Evolutionary conservation across 2,329 filamentous ascomycete species (phyloP), one percentile per base, ranked within the genome.

Genomic region (Tolypocladium endophyticum): DNA sequence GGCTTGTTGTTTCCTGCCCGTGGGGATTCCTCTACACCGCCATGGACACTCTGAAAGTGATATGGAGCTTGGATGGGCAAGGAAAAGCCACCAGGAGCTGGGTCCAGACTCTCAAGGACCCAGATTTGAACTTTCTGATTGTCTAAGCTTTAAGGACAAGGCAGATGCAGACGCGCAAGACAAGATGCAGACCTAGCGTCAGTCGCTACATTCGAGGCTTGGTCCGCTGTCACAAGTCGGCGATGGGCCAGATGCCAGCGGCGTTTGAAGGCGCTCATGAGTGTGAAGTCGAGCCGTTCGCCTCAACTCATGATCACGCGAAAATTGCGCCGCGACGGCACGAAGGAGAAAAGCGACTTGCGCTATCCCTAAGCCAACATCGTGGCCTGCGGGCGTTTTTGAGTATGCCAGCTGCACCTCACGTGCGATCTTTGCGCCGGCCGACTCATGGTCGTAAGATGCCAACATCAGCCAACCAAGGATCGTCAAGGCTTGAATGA

Each of bases 1-100:
- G 70, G 25, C 69, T 77, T 23, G 73, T 77, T 35, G 65, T 72
- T 25, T 69, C 72, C 16, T 77, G 72, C 54, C 77, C 79, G 0
- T 81, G 79, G 77, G 78, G 78, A 0, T 81, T 81, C 59, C 68
- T 81, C 4, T 72, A 76, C 57, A 78, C 77, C 1, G 77, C 77
- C 6, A 73, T 77, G 63, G 74, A 78, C 52, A 76, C 74, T n/a
- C 64, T 81, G 47, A 69, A 74, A 53, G 67, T 73, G 5, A 71
- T 81, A 0, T 81, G 78, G 78, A 67, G 63, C 12, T 61, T 73
- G 23, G 75, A 77, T 7, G 70, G 70, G 1, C 65, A 71, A 9
- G 68, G 65, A 0, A 64, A 64, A 28, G 63, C 60, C 0, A 65
- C 65, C 14, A 69, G 63, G 57, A 75, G 73, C 47, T 80, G 78